Conservation (phyloP, 2,329 filamentous ascomycete genomes). For the Alternaria gaisen region DNA sequence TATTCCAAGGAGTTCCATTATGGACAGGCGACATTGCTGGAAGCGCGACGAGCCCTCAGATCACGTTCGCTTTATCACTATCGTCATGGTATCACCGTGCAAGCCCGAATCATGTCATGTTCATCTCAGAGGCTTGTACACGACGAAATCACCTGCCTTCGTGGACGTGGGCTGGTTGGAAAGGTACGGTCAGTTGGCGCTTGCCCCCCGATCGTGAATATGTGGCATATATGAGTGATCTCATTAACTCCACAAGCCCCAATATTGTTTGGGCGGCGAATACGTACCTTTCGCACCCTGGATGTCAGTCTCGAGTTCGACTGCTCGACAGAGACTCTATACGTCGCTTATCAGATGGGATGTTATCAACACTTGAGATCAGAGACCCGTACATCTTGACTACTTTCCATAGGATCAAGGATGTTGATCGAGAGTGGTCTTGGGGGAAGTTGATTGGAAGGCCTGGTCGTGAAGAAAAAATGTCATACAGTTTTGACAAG, state of each 20-base stretch:
- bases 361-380: background rate
- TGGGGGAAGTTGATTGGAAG: slow-evolving; percentile 10
- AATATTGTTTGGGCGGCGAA: slow-evolving; percentile 21
- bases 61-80: slow-evolving; percentile 20
- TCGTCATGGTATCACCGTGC: slow-evolving; percentile 21
- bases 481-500: background rate
- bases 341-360: background rate
- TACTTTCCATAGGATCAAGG: slow-evolving; percentile 1
- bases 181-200: slow-evolving; percentile 22
- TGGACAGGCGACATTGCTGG: slow-evolving; percentile 18
- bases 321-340: slow-evolving; percentile 5
- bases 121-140: slow-evolving; percentile 11
- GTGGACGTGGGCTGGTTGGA: slow-evolving; percentile 23
- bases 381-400: slow-evolving; percentile 9
- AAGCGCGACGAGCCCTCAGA: slow-evolving; percentile 3
- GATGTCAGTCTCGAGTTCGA: background rate
- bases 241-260: slow-evolving; percentile 9
- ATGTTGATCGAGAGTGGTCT: slow-evolving; percentile 9
- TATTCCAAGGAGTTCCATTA: slow-evolving; percentile 17
- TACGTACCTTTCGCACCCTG: slow-evolving; percentile 10
- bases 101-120: slow-evolving; percentile 9
- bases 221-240: slow-evolving; percentile 16
- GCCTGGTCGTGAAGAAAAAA: slow-evolving; percentile 7
- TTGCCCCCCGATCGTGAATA: slow-evolving; percentile 18
- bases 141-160: slow-evolving; percentile 1